A percentile compares a stretch with the other conserved stretches of the same genome.
Evolutionary conservation across 495 filamentous ascomycete species (phyloP).

Genomic region (Xylaria longipes): DNA sequence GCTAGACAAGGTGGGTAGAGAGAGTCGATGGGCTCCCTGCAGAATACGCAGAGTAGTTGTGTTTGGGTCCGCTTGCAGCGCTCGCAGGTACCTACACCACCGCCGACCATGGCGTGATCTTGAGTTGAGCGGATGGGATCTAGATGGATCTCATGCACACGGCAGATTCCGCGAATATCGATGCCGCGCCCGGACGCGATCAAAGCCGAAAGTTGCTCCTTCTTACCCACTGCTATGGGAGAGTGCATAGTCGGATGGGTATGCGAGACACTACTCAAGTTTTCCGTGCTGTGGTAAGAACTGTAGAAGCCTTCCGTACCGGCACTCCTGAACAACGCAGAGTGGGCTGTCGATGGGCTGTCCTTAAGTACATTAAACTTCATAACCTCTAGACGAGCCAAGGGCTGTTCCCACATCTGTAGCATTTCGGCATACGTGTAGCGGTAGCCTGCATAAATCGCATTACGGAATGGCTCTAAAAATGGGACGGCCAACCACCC

Average conservation of each 20-base stretch:
- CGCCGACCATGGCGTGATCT: slow-evolving; percentile 46
- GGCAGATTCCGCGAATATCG: slow-evolving; percentile 65
- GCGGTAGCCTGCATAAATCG: slow-evolving; percentile 73
- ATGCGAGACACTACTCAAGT: slow-evolving; percentile 30
- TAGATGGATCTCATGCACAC: slow-evolving; percentile 60
- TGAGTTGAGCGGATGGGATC: slow-evolving; percentile 54
- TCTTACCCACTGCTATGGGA: slow-evolving; percentile 55
- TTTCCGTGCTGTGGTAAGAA: slow-evolving; percentile 39
- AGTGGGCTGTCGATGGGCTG: slow-evolving; percentile 37
- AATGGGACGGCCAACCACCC: slow-evolving; percentile 71
- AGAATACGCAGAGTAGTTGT: slow-evolving; percentile 65
- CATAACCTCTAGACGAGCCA: slow-evolving; percentile 78
- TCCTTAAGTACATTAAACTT: slow-evolving; percentile 75
- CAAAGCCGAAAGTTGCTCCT: slow-evolving; percentile 48
- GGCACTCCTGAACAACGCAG: slow-evolving; percentile 33
- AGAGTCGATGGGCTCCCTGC: slow-evolving; percentile 61
- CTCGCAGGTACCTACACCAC: slow-evolving; percentile 62
- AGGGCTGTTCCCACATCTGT: slow-evolving; percentile 78
- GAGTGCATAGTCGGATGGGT: slow-evolving; percentile 39
- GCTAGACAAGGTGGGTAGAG: slow-evolving; percentile 64
- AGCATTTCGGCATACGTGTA: slow-evolving; percentile 82
- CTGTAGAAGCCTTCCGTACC: slow-evolving; percentile 43
- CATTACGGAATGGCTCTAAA: slow-evolving; percentile 66
- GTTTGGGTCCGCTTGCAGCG: slow-evolving; percentile 57
- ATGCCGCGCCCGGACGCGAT: slow-evolving; percentile 55